Conservation (phyloP, 208 protist species). For the Crithidia sp. region DNA sequence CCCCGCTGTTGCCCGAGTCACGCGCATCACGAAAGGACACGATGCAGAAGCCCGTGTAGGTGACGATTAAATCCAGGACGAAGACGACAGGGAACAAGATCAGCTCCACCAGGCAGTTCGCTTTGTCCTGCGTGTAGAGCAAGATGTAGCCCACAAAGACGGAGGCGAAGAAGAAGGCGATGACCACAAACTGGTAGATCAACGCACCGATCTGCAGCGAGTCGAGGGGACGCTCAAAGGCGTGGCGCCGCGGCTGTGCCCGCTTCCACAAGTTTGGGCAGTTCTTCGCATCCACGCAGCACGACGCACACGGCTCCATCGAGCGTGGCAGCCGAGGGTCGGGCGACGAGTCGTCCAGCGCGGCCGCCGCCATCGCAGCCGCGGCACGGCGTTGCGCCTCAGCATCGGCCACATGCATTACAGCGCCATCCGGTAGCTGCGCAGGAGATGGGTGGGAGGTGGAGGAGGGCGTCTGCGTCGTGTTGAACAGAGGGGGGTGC, state of each 20-base stretch:
- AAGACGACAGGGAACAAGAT: constrained; percentile 44
- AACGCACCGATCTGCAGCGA: constrained; percentile 52
- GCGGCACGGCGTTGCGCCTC: background rate
- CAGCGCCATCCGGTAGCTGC: too few species aligned
- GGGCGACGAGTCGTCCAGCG: background rate
- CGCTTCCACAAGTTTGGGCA: constrained; percentile 54
- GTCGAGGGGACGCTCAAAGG: constrained; percentile 70
- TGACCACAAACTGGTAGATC: constrained; percentile 33
- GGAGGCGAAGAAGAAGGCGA: constrained; percentile 53
- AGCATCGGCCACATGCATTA: too few species aligned
- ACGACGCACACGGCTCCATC: constrained; percentile 52
- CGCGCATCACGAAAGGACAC: constrained; percentile 60
- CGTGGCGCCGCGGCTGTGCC: constrained; percentile 63
- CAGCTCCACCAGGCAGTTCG: constrained; percentile 46
- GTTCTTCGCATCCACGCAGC: constrained; percentile 57
- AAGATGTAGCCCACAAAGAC: constrained; percentile 51
- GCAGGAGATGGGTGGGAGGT: background rate
- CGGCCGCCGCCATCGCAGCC: background rate
- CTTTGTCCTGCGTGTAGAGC: constrained; percentile 43
- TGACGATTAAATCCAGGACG: constrained; percentile 12
- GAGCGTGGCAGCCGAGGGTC: constrained; percentile 13
- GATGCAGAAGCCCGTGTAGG: constrained; percentile 36
- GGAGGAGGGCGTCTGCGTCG: background rate
- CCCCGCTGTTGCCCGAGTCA: constrained; percentile 51
- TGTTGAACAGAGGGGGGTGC: background rate